phyloP scores from a whole-genome alignment of 441 rosid genomes.

The Corymbia calophylla region DNA sequence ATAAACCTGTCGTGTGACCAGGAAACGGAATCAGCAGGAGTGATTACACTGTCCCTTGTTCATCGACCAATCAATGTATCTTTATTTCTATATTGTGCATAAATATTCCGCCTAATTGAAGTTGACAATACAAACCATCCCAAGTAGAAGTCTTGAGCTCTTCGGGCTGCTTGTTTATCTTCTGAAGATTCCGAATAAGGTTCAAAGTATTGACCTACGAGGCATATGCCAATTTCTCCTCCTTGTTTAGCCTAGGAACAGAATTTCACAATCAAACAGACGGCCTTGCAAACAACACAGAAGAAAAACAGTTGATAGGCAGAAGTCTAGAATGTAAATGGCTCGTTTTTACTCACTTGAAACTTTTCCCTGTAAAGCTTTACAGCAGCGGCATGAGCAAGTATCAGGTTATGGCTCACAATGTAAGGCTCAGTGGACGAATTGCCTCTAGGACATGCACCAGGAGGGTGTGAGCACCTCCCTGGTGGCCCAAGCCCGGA shows the following conservation, averaged over 20 bases:
- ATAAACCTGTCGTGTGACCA: constrained; percentile 14
- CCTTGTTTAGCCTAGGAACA: constrained; percentile 4
- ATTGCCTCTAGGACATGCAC: constrained; percentile 16
- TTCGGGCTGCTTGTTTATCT: constrained; percentile 13
- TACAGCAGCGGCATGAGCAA: constrained; percentile 29
- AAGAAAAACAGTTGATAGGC: not conserved
- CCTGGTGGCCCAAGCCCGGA: constrained; percentile 1
- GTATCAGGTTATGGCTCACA: constrained; percentile 19
- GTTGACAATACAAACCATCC: constrained; percentile 26
- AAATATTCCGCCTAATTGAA: not conserved
- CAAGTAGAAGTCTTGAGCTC: constrained; percentile 22
- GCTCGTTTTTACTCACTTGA: constrained; percentile 4
- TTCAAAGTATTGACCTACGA: constrained; percentile 16
- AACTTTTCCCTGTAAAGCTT: constrained; percentile 20
- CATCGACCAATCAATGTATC: not conserved
- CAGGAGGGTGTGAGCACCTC: constrained; percentile 18
- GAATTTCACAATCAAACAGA: not conserved
- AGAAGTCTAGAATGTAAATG: not conserved
- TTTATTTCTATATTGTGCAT: not conserved
- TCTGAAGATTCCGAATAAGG: constrained; percentile 16
- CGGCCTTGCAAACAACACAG: not conserved
- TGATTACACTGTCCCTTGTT: not conserved
- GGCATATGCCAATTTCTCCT: constrained; percentile 27
- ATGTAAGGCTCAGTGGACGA: constrained; percentile 29
- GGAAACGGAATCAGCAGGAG: not conserved